Percentiles rank a stretch among this genome's conserved stretches.
These are phyloP conservation scores for Sugiyamaella valdiviana DNA, from an alignment of 805 yeast species.

Conservation along the genomic window DNA sequence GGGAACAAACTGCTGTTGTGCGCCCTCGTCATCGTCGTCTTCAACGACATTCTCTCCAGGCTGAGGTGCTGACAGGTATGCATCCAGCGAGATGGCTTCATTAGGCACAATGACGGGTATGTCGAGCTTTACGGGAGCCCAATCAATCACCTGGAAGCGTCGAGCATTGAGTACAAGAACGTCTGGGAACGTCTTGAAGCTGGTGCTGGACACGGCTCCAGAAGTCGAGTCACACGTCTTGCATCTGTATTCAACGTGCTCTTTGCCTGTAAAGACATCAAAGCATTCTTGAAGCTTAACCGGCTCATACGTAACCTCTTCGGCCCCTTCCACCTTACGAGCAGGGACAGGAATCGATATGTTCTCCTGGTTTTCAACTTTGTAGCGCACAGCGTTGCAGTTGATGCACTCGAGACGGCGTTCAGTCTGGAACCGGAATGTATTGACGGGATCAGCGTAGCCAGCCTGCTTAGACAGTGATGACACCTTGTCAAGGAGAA, in stretches of 20 bases:
- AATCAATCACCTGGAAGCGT: constrained; percentile 75
- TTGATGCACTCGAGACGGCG: constrained; percentile 52
- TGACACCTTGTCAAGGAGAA: constrained; percentile 56
- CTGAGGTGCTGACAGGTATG: constrained; percentile 37
- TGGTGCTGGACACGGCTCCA: constrained; percentile 38
- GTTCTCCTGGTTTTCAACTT: constrained; percentile 52
- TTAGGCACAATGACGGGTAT: constrained; percentile 58
- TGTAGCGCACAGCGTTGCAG: constrained; percentile 58
- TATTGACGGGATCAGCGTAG: constrained; percentile 41
- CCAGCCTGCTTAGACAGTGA: constrained; percentile 16
- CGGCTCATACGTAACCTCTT: constrained; percentile 45
- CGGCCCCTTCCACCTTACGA: constrained; percentile 24
- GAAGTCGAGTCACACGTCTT: constrained; percentile 40
- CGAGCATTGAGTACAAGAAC: constrained; percentile 65
- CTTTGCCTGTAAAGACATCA: constrained; percentile 39
- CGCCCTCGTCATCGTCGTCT: constrained; percentile 31
- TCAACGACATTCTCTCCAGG: constrained; percentile 38
- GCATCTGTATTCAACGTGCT: constrained; percentile 59
- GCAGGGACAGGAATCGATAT: constrained; percentile 55
- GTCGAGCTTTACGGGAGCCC: constrained; percentile 82
- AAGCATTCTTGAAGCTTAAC: constrained; percentile 50
- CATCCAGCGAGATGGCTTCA: constrained; percentile 39
- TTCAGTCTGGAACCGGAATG: constrained; percentile 59
- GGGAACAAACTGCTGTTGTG: constrained; percentile 42
- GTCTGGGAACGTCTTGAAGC: constrained; percentile 63